Base-by-base conservation (phyloP, 148 eudicot genomes). In the Fagopyrum tataricum region DNA sequence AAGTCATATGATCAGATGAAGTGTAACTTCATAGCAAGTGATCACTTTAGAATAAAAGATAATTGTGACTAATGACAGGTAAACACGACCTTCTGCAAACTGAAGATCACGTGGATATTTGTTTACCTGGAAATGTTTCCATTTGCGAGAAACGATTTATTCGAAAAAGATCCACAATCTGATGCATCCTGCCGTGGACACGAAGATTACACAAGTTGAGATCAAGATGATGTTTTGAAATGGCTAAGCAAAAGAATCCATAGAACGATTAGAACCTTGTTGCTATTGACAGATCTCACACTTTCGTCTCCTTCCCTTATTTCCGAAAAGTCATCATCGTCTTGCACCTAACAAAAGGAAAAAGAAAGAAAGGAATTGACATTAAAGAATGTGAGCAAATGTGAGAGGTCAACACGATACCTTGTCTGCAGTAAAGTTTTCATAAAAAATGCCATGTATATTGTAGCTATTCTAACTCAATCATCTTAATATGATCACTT, bases 291-390 rank as follows among this genome's bases (percentile, higher is more conserved):
- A 71, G 81, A 82, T 78, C 61, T 87, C 52, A 75, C 74, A 78
- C 78, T 84, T 83, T 88, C 86, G 77, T 85, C 89, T 53, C 82
- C 91, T 85, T 89, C 95, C 86, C 75, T 88, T 17, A 79, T 83
- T 70, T 90, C 99, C 70, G 79, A 76, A 48, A 79, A 78, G 64
- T 87, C 96, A 74, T 88, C 98, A 78, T 95, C 97, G 76, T 92
- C 99, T 79, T 88, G 94, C 70, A 95, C 79, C 99, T 95, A 85
- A 73, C 56, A 55, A 55, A 67, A 40, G 37, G 7, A 9, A 74
- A 26, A 76, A 49, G 10, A 46, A 61, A 4, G n/a, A 4, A 62
- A 26, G 17, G 37, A 31, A 12, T 62, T 31, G 12, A 62, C 41
- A 31, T 62, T 12, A 62, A 26, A 31, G 67, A 26, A 23, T 9